A percentile compares a stretch with the other conserved stretches of the same genome.
These are phyloP conservation scores for Fusarium subglutinans DNA, from an alignment of 2,329 filamentous ascomycete genomes.

Conservation along the genomic window DNA sequence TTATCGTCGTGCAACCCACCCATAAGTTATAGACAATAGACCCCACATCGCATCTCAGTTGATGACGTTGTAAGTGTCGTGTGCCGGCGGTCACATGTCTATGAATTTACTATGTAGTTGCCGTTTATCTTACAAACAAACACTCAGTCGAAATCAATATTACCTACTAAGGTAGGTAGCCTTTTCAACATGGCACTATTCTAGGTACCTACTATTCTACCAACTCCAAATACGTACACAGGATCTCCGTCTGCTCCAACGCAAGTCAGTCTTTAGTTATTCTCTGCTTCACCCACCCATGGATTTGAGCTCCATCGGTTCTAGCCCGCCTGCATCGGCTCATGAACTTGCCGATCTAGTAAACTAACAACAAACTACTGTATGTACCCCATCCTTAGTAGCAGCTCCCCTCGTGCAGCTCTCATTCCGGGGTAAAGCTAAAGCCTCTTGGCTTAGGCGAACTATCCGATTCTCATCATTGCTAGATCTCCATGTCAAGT, in stretches of 20 bases:
- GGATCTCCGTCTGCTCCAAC: not conserved
- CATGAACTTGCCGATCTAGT: not conserved
- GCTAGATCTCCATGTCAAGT: constrained; percentile 24
- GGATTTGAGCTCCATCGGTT: not conserved
- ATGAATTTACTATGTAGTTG: too few species aligned
- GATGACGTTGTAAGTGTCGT: constrained; percentile 31
- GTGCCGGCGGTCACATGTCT: not conserved
- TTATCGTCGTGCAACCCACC: constrained; percentile 19
- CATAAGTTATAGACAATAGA: too few species aligned
- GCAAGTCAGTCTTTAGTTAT: not conserved
- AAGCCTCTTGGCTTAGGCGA: not conserved
- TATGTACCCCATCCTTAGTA: not conserved
- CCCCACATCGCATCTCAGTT: constrained; percentile 24
- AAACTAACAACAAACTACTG: not conserved
- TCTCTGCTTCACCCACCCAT: not conserved
- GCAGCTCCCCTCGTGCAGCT: not conserved
- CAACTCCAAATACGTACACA: not conserved
- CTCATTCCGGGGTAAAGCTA: constrained; percentile 6
- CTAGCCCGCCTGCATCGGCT: not conserved
- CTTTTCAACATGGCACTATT: not conserved
- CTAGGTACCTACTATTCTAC: not conserved
- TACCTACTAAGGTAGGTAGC: too few species aligned
- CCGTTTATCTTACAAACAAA: not conserved
- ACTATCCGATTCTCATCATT: not conserved
- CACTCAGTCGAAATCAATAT: not conserved